Evolutionary conservation across 352 stramenopile species (phyloP).

Genomic region (Pythium brassicae): DNA sequence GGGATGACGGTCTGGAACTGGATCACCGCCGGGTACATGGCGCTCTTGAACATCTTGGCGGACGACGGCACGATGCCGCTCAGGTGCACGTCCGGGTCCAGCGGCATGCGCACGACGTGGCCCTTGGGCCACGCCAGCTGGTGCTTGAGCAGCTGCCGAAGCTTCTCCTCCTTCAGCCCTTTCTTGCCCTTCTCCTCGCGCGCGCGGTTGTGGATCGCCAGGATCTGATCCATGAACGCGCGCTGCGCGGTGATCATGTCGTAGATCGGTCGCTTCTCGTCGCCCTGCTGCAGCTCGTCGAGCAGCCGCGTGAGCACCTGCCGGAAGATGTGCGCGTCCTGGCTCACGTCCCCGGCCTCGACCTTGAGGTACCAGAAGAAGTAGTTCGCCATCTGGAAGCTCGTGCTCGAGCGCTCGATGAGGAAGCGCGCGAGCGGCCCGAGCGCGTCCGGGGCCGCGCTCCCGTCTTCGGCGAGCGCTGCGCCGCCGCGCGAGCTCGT

Average conservation of each 20-base stretch:
- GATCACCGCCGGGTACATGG: slow-evolving; percentile 96
- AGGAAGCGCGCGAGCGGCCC: slow-evolving; percentile 91
- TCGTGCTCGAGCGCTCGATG: slow-evolving; percentile 91
- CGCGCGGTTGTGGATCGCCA: slow-evolving; percentile 90
- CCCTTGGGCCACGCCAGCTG: slow-evolving; percentile 78
- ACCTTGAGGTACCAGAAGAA: slow-evolving; percentile 95
- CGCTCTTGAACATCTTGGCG: slow-evolving; percentile 97
- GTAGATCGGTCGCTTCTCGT: slow-evolving; percentile 89
- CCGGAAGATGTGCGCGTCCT: slow-evolving; percentile 75
- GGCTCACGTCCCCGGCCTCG: slow-evolving; percentile 64
- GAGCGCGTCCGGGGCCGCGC: slow-evolving; percentile 29
- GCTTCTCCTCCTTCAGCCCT: slow-evolving; percentile 94
- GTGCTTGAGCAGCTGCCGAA: slow-evolving; percentile 84
- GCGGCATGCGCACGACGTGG: slow-evolving; percentile 77
- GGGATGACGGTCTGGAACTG: slow-evolving; percentile 90
- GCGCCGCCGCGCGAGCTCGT: slow-evolving; percentile 27
- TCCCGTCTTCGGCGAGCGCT: slow-evolving; percentile 13
- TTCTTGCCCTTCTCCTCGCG: slow-evolving; percentile 93
- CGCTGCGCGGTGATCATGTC: slow-evolving; percentile 90
- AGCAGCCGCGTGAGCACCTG: slow-evolving; percentile 89
- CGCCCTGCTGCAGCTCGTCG: slow-evolving; percentile 90
- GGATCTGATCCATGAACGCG: slow-evolving; percentile 92
- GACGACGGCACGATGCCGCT: slow-evolving; percentile 89
- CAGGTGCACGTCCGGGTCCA: slow-evolving; percentile 82
- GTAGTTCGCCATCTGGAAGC: slow-evolving; percentile 97